Evolutionary conservation across 768 basidiomycete species (phyloP).

Genomic region (Leucocoprinus birnbaumii): DNA sequence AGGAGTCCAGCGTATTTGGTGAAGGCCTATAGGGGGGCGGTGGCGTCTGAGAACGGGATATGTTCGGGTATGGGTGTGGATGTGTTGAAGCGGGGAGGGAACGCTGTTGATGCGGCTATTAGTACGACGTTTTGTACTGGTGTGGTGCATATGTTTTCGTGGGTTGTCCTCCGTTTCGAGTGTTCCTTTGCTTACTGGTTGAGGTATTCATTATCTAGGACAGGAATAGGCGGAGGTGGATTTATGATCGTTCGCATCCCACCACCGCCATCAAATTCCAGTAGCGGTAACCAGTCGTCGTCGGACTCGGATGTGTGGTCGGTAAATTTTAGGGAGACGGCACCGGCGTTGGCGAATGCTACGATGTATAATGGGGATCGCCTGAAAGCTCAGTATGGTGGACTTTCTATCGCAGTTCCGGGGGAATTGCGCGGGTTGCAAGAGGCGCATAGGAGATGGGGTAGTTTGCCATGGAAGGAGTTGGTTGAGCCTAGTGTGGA

Average conservation of each 20-base stretch:
- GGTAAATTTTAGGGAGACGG: slow-evolving; percentile 89
- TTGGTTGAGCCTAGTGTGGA: slow-evolving; percentile 74
- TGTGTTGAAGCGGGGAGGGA: slow-evolving; percentile 78
- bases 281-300: too few relatives aligned
- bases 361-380: slow-evolving; percentile 74
- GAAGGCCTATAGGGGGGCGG: slow-evolving; percentile 73
- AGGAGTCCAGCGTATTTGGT: slow-evolving; percentile 46
- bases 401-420: slow-evolving; percentile 86
- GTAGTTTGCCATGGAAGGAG: slow-evolving; percentile 71
- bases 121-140: slow-evolving; percentile 76
- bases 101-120: slow-evolving; percentile 87
- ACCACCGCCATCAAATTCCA: slow-evolving; percentile 30
- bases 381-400: slow-evolving; percentile 60
- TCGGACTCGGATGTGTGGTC: slow-evolving; percentile 57
- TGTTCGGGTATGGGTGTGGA: slow-evolving; percentile 87
- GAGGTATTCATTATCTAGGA: slow-evolving; percentile 32
- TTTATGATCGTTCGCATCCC: slow-evolving; percentile 84
- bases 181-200: not conserved
- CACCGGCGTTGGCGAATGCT: slow-evolving; percentile 65
- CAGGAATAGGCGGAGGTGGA: slow-evolving; percentile 86
- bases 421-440: slow-evolving; percentile 88
- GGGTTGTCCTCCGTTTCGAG: slow-evolving; percentile 23
- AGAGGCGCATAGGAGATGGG: slow-evolving; percentile 83
- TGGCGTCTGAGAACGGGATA: slow-evolving; percentile 82
- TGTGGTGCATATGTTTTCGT: slow-evolving; percentile 91